phyloP scores from a whole-genome alignment of 768 basidiomycete genomes.

The Xerocomus brunneocitrinus region DNA sequence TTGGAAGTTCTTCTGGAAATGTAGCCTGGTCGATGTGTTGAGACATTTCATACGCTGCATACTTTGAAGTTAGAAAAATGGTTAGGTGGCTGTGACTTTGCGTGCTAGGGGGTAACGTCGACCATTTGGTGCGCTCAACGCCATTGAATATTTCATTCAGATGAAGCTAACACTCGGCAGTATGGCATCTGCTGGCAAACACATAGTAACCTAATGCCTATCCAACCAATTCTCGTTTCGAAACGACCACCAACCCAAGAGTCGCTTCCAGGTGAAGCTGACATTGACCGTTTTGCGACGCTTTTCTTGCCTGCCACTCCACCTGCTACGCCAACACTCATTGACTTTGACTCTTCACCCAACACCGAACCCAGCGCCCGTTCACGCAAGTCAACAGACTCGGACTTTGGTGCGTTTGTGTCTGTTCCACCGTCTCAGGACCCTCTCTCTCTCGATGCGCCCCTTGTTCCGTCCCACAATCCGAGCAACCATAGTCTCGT shows the following conservation, averaged over 20 bases:
- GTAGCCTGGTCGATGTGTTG: no score
- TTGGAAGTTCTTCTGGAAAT: no score
- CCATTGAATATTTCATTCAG: background rate
- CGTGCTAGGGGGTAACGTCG: background rate
- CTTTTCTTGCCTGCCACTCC: slow-evolving; percentile 41
- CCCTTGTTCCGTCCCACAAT: background rate
- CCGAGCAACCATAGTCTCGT: slow-evolving; percentile 29
- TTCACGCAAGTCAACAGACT: slow-evolving; percentile 29
- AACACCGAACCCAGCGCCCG: background rate
- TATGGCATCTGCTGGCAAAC: background rate
- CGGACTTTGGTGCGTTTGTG: slow-evolving; percentile 61
- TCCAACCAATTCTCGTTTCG: background rate
- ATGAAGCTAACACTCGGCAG: background rate
- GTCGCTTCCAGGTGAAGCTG: slow-evolving; percentile 19
- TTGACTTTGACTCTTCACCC: background rate
- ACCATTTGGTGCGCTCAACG: background rate
- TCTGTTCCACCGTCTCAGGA: slow-evolving; percentile 52
- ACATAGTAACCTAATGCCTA: background rate
- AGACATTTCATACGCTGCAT: no score
- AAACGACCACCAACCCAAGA: background rate
- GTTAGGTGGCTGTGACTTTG: background rate
- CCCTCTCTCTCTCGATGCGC: slow-evolving; percentile 28
- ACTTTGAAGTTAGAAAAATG: no score
- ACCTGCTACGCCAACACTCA: slow-evolving; percentile 20
- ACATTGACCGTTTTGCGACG: slow-evolving; percentile 38